phyloP scores from a whole-genome alignment of 768 basidiomycete species.

The Pulveroboletus sp. region DNA sequence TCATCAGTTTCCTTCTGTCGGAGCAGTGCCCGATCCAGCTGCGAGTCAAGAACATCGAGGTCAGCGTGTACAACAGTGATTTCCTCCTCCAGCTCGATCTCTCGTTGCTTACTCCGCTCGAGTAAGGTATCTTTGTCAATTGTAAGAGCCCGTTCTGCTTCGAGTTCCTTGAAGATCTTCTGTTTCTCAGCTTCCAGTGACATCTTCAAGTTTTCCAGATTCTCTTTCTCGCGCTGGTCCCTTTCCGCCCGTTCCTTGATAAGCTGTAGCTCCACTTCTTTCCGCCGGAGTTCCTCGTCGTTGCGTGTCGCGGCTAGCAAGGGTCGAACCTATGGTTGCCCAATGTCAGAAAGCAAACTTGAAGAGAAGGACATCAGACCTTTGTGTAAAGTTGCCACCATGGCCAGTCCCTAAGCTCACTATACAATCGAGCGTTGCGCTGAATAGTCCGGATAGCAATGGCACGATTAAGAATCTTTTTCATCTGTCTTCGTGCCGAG shows the following conservation, averaged over 20 bases:
- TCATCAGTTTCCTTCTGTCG: conserved; percentile 78
- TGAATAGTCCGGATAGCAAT: conserved; percentile 90
- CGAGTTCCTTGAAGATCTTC: conserved; percentile 75
- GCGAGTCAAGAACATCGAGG: conserved; percentile 78
- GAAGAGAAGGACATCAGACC: conserved; percentile 34
- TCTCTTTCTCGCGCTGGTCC: conserved; percentile 76
- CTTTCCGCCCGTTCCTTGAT: conserved; percentile 82
- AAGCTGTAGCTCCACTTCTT: conserved; percentile 77
- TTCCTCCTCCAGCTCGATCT: conserved; percentile 83
- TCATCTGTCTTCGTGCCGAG: conserved; percentile 84
- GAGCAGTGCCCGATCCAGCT: conserved; percentile 74
- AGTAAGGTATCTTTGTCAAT: conserved; percentile 81
- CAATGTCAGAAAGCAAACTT: conserved; percentile 4
- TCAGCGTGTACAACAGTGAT: conserved; percentile 74
- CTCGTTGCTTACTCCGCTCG: conserved; percentile 80
- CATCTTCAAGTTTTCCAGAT: conserved; percentile 76
- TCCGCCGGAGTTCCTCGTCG: conserved; percentile 86
- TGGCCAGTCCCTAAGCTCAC: conserved; percentile 89
- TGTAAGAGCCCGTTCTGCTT: conserved; percentile 72
- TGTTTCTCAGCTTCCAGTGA: conserved; percentile 78
- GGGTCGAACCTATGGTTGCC: conserved; percentile 68
- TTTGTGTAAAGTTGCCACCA: conserved; percentile 99
- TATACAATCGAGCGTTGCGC: conserved; percentile 87
- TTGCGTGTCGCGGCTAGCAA: conserved; percentile 86
- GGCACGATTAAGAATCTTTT: conserved; percentile 91